These are phyloP conservation scores for Blastomyces parvus DNA, from an alignment of 2,329 filamentous ascomycete genomes.

Conservation along the genomic window DNA sequence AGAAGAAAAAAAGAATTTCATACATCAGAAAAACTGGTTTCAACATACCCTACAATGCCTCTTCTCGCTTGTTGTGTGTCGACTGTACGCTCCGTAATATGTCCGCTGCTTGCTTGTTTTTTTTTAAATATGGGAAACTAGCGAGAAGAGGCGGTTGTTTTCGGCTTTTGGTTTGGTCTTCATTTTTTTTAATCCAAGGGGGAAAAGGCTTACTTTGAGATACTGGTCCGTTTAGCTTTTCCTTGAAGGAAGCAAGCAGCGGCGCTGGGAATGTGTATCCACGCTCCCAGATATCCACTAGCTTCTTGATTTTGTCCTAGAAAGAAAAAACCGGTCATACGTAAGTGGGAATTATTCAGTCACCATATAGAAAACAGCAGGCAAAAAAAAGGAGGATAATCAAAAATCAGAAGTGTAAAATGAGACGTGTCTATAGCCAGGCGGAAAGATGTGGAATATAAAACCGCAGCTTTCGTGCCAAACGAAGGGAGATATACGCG, in stretches of 20 bases:
- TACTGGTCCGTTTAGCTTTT: constrained; percentile 58
- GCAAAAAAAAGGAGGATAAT: constrained; percentile 6
- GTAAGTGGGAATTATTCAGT: constrained; percentile 41
- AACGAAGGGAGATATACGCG: constrained; percentile 6
- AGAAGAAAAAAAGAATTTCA: constrained; percentile 20
- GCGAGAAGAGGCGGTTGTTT: constrained; percentile 1
- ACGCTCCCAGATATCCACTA: constrained; percentile 97
- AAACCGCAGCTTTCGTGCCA: background rate
- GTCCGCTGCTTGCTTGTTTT: background rate
- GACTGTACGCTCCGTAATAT: background rate
- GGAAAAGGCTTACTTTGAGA: constrained; percentile 52
- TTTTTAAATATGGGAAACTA: background rate
- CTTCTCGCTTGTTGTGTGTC: constrained; percentile 4
- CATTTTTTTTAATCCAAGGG: constrained; percentile 10
- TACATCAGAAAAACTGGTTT: constrained; percentile 23
- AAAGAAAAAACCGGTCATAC: constrained; percentile 36
- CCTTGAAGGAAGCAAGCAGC: constrained; percentile 75
- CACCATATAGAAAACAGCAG: constrained; percentile 13
- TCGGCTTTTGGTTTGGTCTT: background rate
- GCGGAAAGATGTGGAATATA: background rate
- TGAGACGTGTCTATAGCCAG: constrained; percentile 6
- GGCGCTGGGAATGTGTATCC: constrained; percentile 76
- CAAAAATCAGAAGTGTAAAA: constrained; percentile 9
- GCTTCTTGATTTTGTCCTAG: constrained; percentile 91
- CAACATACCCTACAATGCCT: constrained; percentile 13